Conservation (phyloP, 192 early-diverging fungal genomes). For the Entomortierella chlamydospora region DNA sequence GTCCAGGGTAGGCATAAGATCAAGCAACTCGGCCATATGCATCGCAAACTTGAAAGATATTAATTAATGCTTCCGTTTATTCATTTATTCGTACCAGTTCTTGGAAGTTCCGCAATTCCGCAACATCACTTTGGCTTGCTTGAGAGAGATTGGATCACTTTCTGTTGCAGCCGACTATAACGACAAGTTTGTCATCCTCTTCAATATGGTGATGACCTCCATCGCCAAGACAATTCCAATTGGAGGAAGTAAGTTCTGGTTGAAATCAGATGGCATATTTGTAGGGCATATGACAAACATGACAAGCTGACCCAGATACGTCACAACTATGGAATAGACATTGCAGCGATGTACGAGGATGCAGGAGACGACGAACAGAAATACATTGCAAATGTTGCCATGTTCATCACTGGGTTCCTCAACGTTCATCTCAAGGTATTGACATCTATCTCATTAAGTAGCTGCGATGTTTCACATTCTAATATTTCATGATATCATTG, state of each 20-base stretch:
- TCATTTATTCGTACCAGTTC: constrained; percentile 68
- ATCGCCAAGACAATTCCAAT: constrained; percentile 79
- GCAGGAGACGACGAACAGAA: constrained; percentile 91
- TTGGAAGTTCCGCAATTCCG: constrained; percentile 87
- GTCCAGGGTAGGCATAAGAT: constrained; percentile 70
- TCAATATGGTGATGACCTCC: constrained; percentile 80
- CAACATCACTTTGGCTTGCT: constrained; percentile 94
- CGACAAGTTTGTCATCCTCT: constrained; percentile 89
- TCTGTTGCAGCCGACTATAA: constrained; percentile 83
- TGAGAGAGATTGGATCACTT: constrained; percentile 96
- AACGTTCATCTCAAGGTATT: constrained; percentile 84
- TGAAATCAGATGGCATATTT: too few species aligned
- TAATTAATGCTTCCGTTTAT: not conserved
- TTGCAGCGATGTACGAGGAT: constrained; percentile 85
- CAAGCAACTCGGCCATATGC: not conserved
- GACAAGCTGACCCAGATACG: too few species aligned
- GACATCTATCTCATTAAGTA: not conserved
- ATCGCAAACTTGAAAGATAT: not conserved
- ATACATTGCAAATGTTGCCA: constrained; percentile 95
- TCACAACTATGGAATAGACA: constrained; percentile 63
- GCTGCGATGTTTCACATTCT: not conserved
- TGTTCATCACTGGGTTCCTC: constrained; percentile 93
- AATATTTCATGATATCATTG: not conserved
- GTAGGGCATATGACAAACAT: too few species aligned
- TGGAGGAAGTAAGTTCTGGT: constrained; percentile 64